Evolutionary conservation across 805 yeast species (phyloP).

Genomic region (Lipomyces anomalus): DNA sequence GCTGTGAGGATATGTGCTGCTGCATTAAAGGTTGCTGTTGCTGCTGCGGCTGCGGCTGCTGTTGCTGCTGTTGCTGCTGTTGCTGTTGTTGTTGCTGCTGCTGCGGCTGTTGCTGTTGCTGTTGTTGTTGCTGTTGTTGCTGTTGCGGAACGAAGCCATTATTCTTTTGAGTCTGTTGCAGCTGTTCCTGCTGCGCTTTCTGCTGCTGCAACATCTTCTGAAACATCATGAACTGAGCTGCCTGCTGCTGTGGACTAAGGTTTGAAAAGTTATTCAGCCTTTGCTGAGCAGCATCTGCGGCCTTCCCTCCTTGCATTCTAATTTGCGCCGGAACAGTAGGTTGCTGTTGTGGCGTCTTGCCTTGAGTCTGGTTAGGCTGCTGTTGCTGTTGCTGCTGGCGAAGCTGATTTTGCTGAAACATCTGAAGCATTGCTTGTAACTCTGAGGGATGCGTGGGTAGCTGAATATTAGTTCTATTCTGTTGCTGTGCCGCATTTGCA

Average conservation of each 20-base stretch:
- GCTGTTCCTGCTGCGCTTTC: conserved; percentile 16
- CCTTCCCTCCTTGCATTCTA: conserved; percentile 8
- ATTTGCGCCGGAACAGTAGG: too few relatives aligned
- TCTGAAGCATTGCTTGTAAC: conserved; percentile 12
- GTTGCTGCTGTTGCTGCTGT: conserved; percentile 13
- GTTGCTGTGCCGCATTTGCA: neutral
- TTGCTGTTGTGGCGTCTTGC: conserved; percentile 5
- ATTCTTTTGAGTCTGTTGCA: too few relatives aligned
- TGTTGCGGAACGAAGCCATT: neutral
- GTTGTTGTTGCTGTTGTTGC: conserved; percentile 10
- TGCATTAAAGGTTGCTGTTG: neutral
- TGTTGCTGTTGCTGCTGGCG: conserved; percentile 10
- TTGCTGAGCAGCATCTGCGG: conserved; percentile 4
- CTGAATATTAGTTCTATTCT: neutral
- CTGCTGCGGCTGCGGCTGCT: neutral
- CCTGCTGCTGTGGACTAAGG: conserved; percentile 26
- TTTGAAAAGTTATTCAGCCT: conserved; percentile 15
- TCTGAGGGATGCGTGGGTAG: conserved; percentile 13
- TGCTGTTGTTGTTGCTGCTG: conserved; percentile 25
- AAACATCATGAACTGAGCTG: neutral
- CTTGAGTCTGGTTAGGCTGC: neutral
- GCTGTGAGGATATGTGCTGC: too few relatives aligned
- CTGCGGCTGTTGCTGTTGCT: conserved; percentile 21
- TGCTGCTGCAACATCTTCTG: conserved; percentile 14
- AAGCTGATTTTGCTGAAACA: conserved; percentile 12